Evolutionary conservation across 345 rosid genomes (phyloP), one percentile per base, ranked within the genome.

Genomic region (Citrus australasica): DNA sequence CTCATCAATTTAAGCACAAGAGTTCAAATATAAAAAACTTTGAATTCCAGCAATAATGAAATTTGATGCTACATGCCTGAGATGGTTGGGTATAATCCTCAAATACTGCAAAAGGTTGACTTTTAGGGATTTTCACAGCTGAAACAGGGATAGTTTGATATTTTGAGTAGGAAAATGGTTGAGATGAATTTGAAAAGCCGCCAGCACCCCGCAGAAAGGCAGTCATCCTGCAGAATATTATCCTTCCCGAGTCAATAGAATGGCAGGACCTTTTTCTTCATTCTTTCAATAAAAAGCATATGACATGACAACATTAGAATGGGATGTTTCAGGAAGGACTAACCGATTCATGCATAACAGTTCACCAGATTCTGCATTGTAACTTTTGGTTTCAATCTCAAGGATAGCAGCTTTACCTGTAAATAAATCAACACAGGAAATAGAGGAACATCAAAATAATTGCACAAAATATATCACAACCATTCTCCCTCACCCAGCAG

Each of bases 321-420:
- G 21, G 71, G 67, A 67, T 62, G 51, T 67, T 79, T 33, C 61
- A 78, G 60, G 79, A 16, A 77, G 64, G 70, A 51, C 85, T 73
- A 78, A 94, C 98, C 99, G 79, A 77, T 89, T 92, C 94, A 90
- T 90, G 89, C 90, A 91, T 76, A 96, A 74, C 59, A 89, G 59
- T 81, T 91, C 95, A 61, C 89, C 97, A 46, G 95, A 89, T 58
- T 83, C 91, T 86, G 89, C 79, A 79, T 88, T 89, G 67, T 86
- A 96, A 87, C 89, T 89, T 85, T 69, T 94, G 71, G 88, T 90
- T 86, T 94, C 98, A 61, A 91, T 66, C 82, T 94, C 98, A 78
- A 89, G 71, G 75, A 96, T 78, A 76, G 99, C 97, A 38, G 99
- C 98, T 84, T 94, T 96, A 75, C 97, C 98, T 96, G 83, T 77